Conservation (phyloP, 2,329 filamentous ascomycete species). For the Xylaria sp. region DNA sequence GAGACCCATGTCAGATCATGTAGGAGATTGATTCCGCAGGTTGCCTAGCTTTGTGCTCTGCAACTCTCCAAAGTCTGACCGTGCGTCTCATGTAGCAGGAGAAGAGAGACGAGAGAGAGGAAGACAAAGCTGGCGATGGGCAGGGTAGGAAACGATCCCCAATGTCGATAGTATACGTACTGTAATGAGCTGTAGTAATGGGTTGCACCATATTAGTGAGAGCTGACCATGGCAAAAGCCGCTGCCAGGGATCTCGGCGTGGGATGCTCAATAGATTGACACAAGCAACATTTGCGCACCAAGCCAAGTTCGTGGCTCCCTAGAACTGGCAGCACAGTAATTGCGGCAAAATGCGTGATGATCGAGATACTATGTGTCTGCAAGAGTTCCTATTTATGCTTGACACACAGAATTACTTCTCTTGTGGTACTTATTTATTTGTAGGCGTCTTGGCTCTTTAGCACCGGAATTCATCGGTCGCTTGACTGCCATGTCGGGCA, state of each 20-base stretch:
- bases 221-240: slow-evolving; percentile 30
- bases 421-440: slow-evolving; percentile 14
- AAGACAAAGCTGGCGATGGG: slow-evolving; percentile 5
- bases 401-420: not conserved
- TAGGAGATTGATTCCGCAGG: slow-evolving; percentile 29
- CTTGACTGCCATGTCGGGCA: slow-evolving; percentile 26
- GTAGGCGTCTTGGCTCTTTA: slow-evolving; percentile 25
- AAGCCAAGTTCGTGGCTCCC: slow-evolving; percentile 14
- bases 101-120: not conserved
- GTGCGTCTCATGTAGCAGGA: slow-evolving; percentile 1
- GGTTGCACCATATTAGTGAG: slow-evolving; percentile 30
- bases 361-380: slow-evolving; percentile 9
- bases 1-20: slow-evolving; percentile 29
- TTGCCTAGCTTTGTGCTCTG: slow-evolving; percentile 17
- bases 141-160: slow-evolving; percentile 1
- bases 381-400: slow-evolving; percentile 6
- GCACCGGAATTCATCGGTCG: slow-evolving; percentile 24
- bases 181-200: slow-evolving; percentile 34
- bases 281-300: slow-evolving; percentile 13
- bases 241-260: slow-evolving; percentile 33
- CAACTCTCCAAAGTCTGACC: slow-evolving; percentile 2
- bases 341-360: slow-evolving; percentile 25
- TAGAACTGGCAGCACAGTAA: slow-evolving; percentile 16
- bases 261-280: slow-evolving; percentile 29
- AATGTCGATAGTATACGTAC: slow-evolving; percentile 17